Base-by-base conservation (phyloP, 768 basidiomycete species). In the Lyophyllum shimeji region DNA sequence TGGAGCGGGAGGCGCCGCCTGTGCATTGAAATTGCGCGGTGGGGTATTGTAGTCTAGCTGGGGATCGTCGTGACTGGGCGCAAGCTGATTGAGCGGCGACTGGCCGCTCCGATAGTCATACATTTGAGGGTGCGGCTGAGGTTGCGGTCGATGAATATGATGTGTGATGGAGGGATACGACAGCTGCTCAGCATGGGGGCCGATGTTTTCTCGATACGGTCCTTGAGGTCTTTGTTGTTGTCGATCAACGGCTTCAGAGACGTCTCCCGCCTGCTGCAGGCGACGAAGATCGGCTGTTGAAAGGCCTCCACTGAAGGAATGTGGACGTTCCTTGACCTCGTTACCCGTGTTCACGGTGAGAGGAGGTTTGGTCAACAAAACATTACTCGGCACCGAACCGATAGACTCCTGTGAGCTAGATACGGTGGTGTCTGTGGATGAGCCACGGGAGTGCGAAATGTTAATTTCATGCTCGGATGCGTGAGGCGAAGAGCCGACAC, bases 231-330 rank as follows among this genome's bases (percentile, higher is more conserved):
- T 83, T 56, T 79, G 78, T 40, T 40, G 68, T 57, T 74, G 74
- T 60, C 70, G 71, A 58, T 76, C 76, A 0, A 59, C 46, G 56
- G 74, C 72, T 47, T 73, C 72, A 52, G 64, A 55, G 37, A 68
- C 69, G 54, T 83, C 83, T 47, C 82, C 86, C 25, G 77, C 83
- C 64, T 89, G 86, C 67, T 89, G 87, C 53, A 92, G 74, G 63
- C 89, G 87, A 60, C 85, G 84, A 53, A 91, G 75, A 61, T 92
- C 89, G 46, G 87, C 85, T 47, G 73, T 79, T 6, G 90, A 89
- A 46, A 91, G 73, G 25, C 87, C 88, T 42, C 90, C 90, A 57
- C 86, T 90, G 67, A 89, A 91, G 0, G 89, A 91, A 66, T 88
- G 89, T 15, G 89, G 89, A 52, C 89, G 82, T 66, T 89, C 90